Base-by-base conservation (phyloP, 495 filamentous ascomycete genomes). In the Aspergillus panamensis region DNA sequence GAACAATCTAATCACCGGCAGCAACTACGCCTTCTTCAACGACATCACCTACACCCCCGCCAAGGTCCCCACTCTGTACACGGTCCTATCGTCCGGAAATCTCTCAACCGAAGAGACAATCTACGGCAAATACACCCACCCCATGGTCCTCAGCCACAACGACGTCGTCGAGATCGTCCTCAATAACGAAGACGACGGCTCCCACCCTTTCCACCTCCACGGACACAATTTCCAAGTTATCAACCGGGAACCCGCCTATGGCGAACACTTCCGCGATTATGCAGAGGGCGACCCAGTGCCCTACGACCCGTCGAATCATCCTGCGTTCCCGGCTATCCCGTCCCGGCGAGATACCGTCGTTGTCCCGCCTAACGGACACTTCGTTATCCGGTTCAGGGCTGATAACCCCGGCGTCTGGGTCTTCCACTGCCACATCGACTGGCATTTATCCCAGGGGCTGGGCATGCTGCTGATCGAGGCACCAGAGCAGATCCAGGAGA, bases 161-260 rank as follows among this genome's bases (percentile, higher is more conserved):
- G 74, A 94, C 21, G 71, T 90, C 7, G 79, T 95, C 47, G 86
- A 96, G 49, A 85, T 96, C 40, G 73, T 92, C 20, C 65, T 96
- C 8, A 94, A 94, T 81, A 96, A 94, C 66, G 64, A 78, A 12
- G 89, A 92, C 61, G 64, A 80, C 0, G 87, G 87, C 44, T 82
- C 79, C 16, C 91, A 96, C 67, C 91, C 91, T 0, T 94, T 94
- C 80, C 90, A 96, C 75, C 76, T 95, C 2, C 91, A 96, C 77
- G 91, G 91, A 1, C 91, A 95, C 73, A 81, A 84, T 57, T 94
- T 92, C 75, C 90, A 94, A 64, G 73, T 90, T 6, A 67, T 90
- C 35, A 71, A 74, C 25, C 82, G 87, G 1, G 59, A 42, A 31
- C 73, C 75, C 1, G 42, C 63, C 14, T 74, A 72, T 20, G 73